Evolutionary conservation across 2,329 filamentous ascomycete genomes (phyloP).

Genomic region (Aspergillus pseudotamarii): DNA sequence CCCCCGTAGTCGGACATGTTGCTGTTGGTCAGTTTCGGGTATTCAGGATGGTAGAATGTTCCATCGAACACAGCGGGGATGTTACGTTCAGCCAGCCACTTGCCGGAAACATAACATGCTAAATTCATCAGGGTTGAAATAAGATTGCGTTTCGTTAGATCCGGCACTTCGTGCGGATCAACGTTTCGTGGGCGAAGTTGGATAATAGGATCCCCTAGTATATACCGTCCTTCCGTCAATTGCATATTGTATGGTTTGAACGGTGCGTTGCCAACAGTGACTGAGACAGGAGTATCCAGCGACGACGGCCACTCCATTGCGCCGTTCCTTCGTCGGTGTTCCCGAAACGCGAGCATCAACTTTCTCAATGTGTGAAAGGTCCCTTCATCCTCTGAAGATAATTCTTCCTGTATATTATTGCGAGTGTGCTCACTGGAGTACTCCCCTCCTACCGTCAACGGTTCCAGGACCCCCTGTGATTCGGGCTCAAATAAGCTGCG

Average conservation of each 20-base stretch:
- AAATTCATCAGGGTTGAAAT: constrained; percentile 59
- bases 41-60: constrained; percentile 45
- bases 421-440: constrained; percentile 22
- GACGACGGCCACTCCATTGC: constrained; percentile 38
- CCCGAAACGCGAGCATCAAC: constrained; percentile 43
- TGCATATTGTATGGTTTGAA: constrained; percentile 32
- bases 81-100: constrained; percentile 40
- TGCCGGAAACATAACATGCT: constrained; percentile 44
- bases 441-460: constrained; percentile 36
- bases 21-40: constrained; percentile 38
- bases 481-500: constrained; percentile 40
- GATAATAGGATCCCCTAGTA: constrained; percentile 48
- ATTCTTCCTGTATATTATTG: constrained; percentile 27
- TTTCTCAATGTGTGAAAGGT: constrained; percentile 39
- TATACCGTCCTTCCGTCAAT: constrained; percentile 35
- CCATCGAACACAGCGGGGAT: constrained; percentile 41
- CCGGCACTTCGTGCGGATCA: constrained; percentile 41
- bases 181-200: constrained; percentile 29
- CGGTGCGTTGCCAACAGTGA: constrained; percentile 27
- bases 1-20: constrained; percentile 47
- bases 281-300: constrained; percentile 24
- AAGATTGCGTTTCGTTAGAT: constrained; percentile 43
- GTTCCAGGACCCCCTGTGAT: constrained; percentile 18
- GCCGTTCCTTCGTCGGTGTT: constrained; percentile 41
- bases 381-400: constrained; percentile 38